These are phyloP conservation scores for Citrus maxima DNA, from an alignment of 345 rosid species.

Conservation along the genomic window DNA sequence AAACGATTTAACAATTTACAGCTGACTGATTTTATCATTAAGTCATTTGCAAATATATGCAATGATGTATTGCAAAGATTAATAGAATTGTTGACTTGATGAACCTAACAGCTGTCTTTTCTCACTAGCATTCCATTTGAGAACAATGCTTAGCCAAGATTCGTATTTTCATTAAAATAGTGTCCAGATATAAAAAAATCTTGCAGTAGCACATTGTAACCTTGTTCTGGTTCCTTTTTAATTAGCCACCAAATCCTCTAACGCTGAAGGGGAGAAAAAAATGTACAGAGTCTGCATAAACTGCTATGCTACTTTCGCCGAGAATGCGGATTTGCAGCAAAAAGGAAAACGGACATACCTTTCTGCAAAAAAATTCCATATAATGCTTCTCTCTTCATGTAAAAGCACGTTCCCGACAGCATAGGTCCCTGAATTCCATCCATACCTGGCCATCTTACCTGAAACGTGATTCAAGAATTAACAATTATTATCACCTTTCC, in stretches of 20 bases:
- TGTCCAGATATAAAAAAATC: background rate
- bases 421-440: slow-evolving; percentile 44
- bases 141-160: background rate
- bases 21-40: background rate
- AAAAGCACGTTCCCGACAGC: slow-evolving; percentile 49
- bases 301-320: background rate
- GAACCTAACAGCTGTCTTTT: background rate
- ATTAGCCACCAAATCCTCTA: too few relatives aligned
- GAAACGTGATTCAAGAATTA: background rate
- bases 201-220: background rate
- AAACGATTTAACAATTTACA: background rate
- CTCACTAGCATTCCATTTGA: background rate
- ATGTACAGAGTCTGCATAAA: background rate
- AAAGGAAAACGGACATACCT: slow-evolving; percentile 4
- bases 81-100: background rate
- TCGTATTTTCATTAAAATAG: background rate
- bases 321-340: background rate
- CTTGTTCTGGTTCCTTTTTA: too few relatives aligned
- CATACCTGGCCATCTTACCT: slow-evolving; percentile 29
- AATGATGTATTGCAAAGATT: background rate
- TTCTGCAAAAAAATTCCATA: slow-evolving; percentile 11
- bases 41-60: background rate
- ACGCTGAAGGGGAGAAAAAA: too few relatives aligned
- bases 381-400: slow-evolving; percentile 37
- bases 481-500: background rate